Percentiles rank a stretch among this genome's conserved stretches.
Conservation (phyloP, 805 yeast genomes). For the Candida ponderosae region DNA sequence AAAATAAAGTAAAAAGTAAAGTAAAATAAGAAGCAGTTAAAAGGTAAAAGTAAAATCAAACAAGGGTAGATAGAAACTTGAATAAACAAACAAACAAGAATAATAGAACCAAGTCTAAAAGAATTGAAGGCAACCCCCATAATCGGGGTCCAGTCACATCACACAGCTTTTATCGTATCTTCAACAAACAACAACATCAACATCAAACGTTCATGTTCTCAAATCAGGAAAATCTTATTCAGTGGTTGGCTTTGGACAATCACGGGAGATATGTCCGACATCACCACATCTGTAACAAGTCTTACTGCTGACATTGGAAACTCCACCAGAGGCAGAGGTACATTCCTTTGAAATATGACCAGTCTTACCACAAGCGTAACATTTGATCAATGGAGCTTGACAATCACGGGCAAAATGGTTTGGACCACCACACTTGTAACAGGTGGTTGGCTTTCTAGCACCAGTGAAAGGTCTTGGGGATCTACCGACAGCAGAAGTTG, state of each 20-base stretch:
- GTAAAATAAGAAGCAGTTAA: no score
- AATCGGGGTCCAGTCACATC: no score
- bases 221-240: not conserved
- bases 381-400: constrained; percentile 60
- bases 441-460: constrained; percentile 38
- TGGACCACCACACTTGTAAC: constrained; percentile 90
- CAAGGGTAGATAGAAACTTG: no score
- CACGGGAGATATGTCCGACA: constrained; percentile 83
- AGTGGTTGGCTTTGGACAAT: constrained; percentile 43
- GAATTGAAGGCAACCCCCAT: no score
- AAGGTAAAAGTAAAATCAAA: no score
- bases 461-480: constrained; percentile 8
- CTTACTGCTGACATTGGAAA: constrained; percentile 22
- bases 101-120: no score
- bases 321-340: constrained; percentile 45
- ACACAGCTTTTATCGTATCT: no score
- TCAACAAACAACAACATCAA: no score
- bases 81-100: no score
- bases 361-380: constrained; percentile 86
- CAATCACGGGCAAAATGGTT: constrained; percentile 92
- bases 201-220: no score
- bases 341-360: constrained; percentile 91
- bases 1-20: no score
- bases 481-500: constrained; percentile 11
- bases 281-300: constrained; percentile 40